Base-by-base conservation (phyloP, 2,329 filamentous ascomycete species). In the Colletotrichum graminicola region DNA sequence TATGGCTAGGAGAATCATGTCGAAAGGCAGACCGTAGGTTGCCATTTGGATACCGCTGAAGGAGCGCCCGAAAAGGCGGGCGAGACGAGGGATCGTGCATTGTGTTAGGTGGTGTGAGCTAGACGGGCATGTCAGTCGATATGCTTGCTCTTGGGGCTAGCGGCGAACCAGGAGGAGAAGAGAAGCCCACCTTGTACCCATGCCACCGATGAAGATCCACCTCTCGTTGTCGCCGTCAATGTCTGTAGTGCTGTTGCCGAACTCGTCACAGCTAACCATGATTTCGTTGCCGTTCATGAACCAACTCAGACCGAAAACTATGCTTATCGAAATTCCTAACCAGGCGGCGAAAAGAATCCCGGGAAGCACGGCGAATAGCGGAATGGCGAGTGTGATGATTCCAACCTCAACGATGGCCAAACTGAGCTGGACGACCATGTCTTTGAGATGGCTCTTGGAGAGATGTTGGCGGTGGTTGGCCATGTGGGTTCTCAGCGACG, bases 11-110 rank as follows among this genome's bases (percentile, higher is more conserved):
- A 74, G 79, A 52, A 87, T 74, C 32, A 88, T 77, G 75, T 90
- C 88, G 74, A 89, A 85, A 45, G 86, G 81, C 2, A 86, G 80
- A 72, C 89, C 88, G 39, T 86, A 82, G 12, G 87, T 83, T 39
- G 82, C 80, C 68, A 82, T 80, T 71, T 87, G 84, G 56, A 88
- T 85, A 76, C 85, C 86, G 54, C 82, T 85, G 73, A 89, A 82
- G 57, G 81, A 77, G 12, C 79, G 77, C 54, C 77, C 76, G 71
- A 84, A 83, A 5, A 82, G 78, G 23, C 75, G 77, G 11, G 79
- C 78, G 10, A 84, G 73, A 12, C 76, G 78, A 1, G 82, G 79
- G 2, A 82, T 73, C 0, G 79, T 80, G 12, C 73, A 73, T 60
- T 74, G 74, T 49, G 78, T 74, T 16, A 81, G 76, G 0, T 76